phyloP scores from a whole-genome alignment of 345 rosid species.

The Citrus mangshanensis region DNA sequence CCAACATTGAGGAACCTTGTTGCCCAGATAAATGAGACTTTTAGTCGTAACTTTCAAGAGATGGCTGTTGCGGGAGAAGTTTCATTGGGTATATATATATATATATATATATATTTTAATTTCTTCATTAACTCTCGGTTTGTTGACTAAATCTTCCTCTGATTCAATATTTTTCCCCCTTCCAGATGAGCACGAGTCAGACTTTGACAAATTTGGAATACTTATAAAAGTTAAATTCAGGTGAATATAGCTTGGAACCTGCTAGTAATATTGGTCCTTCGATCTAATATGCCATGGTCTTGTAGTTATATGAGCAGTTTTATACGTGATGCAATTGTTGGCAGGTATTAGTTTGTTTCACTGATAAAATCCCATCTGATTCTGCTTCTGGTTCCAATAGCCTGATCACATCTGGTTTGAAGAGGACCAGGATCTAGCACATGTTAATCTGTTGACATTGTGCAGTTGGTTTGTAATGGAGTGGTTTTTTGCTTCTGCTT shows the following conservation, averaged over 20 bases:
- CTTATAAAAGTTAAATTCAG: slow-evolving; percentile 92
- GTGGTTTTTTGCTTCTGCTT: background rate
- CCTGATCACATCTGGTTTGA: slow-evolving; percentile 57
- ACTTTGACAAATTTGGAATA: slow-evolving; percentile 86
- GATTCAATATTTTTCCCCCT: slow-evolving; percentile 15
- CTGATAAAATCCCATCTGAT: slow-evolving; percentile 34
- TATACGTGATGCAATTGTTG: background rate
- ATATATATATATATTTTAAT: background rate
- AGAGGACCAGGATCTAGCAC: slow-evolving; percentile 59
- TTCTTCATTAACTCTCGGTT: background rate
- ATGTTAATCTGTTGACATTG: background rate
- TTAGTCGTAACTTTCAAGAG: slow-evolving; percentile 84
- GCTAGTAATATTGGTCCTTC: background rate
- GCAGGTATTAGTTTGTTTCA: background rate
- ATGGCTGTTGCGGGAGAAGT: slow-evolving; percentile 99
- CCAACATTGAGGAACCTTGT: slow-evolving; percentile 85
- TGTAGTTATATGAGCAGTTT: background rate
- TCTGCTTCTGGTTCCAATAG: slow-evolving; percentile 49
- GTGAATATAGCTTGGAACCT: slow-evolving; percentile 27
- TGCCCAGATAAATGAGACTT: slow-evolving; percentile 73
- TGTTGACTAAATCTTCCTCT: slow-evolving; percentile 11
- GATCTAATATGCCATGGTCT: background rate
- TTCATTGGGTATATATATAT: slow-evolving; percentile 46
- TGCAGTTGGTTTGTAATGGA: background rate
- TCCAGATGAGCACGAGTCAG: slow-evolving; percentile 76